phyloP scores from a whole-genome alignment of 148 eudicot species.

The Pouteria glomerata region DNA sequence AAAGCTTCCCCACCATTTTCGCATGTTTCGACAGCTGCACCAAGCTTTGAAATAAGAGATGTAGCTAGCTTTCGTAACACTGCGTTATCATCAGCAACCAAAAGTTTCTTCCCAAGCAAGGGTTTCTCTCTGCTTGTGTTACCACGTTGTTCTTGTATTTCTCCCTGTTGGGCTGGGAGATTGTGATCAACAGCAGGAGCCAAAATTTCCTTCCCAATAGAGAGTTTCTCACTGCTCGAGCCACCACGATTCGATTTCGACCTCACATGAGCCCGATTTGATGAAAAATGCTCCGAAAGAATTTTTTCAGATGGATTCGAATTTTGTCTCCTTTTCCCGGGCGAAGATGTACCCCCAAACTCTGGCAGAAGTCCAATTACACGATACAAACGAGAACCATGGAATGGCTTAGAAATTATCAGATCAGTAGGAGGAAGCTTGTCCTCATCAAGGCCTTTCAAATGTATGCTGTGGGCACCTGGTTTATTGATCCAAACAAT shows the following conservation, averaged over 20 bases:
- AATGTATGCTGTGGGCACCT: slow-evolving; percentile 29
- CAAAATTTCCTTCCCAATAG: slow-evolving; percentile 2
- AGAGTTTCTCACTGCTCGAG: slow-evolving; percentile 10
- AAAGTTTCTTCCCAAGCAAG: slow-evolving; percentile 40
- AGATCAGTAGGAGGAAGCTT: slow-evolving; percentile 49
- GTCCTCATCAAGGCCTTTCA: slow-evolving; percentile 38
- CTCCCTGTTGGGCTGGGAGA: slow-evolving; percentile 6
- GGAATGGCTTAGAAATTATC: slow-evolving; percentile 64
- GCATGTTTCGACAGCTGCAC: slow-evolving; percentile 33
- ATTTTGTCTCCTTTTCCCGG: slow-evolving; percentile 2
- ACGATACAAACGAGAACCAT: slow-evolving; percentile 57
- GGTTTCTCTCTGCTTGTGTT: slow-evolving; percentile 16
- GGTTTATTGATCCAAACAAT: slow-evolving; percentile 70
- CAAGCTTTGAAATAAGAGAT: slow-evolving; percentile 20
- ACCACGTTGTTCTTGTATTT: slow-evolving; percentile 1
- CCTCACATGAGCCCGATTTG: background rate
- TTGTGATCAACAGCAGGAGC: background rate
- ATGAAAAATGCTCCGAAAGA: background rate
- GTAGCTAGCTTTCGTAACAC: slow-evolving; percentile 21
- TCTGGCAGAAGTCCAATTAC: slow-evolving; percentile 63
- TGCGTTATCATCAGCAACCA: slow-evolving; percentile 44
- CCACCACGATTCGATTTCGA: background rate
- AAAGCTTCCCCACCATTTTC: slow-evolving; percentile 46
- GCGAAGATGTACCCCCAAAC: slow-evolving; percentile 40
- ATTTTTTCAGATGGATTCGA: background rate